phyloP scores from a whole-genome alignment of 768 basidiomycete species.

The Tricholoma matsutake region DNA sequence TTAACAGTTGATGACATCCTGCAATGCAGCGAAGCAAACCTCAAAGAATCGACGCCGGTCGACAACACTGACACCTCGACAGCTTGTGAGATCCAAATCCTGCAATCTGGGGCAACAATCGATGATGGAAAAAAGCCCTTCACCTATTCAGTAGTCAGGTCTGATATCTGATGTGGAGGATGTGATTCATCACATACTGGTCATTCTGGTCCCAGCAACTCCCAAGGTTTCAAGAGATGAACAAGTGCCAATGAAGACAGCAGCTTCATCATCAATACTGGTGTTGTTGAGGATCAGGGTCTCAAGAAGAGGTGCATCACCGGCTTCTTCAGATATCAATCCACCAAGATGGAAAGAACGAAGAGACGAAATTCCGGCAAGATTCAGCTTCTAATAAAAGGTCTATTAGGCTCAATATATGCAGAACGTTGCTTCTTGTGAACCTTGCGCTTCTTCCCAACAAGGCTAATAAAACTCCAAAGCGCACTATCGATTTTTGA shows the following conservation, averaged over 20 bases:
- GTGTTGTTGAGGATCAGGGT: constrained; percentile 59
- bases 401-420: neutral
- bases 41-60: constrained; percentile 69
- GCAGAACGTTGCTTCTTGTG: neutral
- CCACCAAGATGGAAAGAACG: constrained; percentile 50
- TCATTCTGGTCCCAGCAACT: constrained; percentile 57
- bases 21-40: constrained; percentile 27
- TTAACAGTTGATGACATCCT: neutral
- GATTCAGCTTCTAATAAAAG: constrained; percentile 47
- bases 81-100: constrained; percentile 64
- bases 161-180: neutral
- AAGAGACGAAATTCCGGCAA: constrained; percentile 51
- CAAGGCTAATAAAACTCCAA: constrained; percentile 41
- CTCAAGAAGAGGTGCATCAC: constrained; percentile 38
- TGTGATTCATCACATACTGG: constrained; percentile 37
- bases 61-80: constrained; percentile 55
- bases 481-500: constrained; percentile 35
- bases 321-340: constrained; percentile 35
- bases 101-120: constrained; percentile 52
- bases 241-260: constrained; percentile 52
- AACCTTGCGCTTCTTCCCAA: constrained; percentile 62
- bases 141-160: constrained; percentile 31
- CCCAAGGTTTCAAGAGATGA: constrained; percentile 43
- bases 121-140: constrained; percentile 53
- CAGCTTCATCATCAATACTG: constrained; percentile 54